Conservation (phyloP, 2,329 filamentous ascomycete genomes). For the Xylariaceae sp. region DNA sequence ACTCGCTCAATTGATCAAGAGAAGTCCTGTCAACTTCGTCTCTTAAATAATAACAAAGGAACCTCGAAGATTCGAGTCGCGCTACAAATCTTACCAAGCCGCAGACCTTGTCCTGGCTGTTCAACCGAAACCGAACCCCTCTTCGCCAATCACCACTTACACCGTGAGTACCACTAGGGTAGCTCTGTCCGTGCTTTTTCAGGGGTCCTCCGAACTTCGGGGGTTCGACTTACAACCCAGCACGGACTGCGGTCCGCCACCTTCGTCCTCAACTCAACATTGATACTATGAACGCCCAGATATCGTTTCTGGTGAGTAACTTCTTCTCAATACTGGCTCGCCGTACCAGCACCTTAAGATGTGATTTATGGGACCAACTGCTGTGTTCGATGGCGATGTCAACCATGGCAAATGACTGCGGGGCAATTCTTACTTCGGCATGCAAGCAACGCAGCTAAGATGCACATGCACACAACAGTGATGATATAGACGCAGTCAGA, state of each 20-base stretch:
- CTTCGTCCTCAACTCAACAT: constrained; percentile 30
- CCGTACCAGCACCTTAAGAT: neutral
- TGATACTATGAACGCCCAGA: constrained; percentile 43
- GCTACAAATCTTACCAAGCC: constrained; percentile 17
- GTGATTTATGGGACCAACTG: neutral
- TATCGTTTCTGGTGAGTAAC: constrained; percentile 43
- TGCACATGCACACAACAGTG: constrained; percentile 4
- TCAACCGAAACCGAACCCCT: constrained; percentile 15
- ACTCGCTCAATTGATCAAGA: neutral
- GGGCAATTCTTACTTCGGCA: constrained; percentile 6
- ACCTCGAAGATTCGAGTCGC: constrained; percentile 7
- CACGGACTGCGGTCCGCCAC: constrained; percentile 25
- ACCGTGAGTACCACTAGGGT: constrained; percentile 18
- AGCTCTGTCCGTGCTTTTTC: constrained; percentile 36
- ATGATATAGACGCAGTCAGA: neutral
- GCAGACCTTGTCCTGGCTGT: constrained; percentile 5
- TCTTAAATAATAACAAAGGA: constrained; percentile 14
- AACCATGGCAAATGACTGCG: constrained; percentile 2
- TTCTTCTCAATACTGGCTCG: neutral
- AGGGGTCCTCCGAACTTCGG: constrained; percentile 37
- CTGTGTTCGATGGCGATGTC: neutral
- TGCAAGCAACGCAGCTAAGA: constrained; percentile 11
- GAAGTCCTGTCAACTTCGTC: neutral
- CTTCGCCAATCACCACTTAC: constrained; percentile 35
- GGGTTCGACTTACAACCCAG: constrained; percentile 27